These are phyloP conservation scores for Xylariaceae sp. DNA, from an alignment of 2,329 filamentous ascomycete species.

Conservation along the genomic window DNA sequence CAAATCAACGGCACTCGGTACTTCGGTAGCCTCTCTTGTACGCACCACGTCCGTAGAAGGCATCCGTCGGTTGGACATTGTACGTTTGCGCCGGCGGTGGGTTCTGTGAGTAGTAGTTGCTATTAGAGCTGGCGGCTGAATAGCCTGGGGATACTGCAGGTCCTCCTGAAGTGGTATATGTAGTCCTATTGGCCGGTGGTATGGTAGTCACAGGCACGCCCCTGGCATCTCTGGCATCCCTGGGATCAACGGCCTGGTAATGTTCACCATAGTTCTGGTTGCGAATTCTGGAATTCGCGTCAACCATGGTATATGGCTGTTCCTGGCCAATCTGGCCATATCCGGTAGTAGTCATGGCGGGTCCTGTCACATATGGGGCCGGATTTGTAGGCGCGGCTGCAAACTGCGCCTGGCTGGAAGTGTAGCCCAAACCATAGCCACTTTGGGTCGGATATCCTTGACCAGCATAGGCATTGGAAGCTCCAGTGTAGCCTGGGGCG, in stretches of 20 bases:
- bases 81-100: conserved; percentile 24
- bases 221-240: conserved; percentile 19
- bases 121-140: conserved; percentile 15
- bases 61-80: conserved; percentile 42
- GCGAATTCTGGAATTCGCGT: conserved; percentile 17
- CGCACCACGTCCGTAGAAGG: conserved; percentile 54
- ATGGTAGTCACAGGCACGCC: conserved; percentile 24
- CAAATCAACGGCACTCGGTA: too few species aligned
- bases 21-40: conserved; percentile 31
- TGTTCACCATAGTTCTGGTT: too few species aligned
- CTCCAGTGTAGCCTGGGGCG: conserved; percentile 41
- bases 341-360: conserved; percentile 16
- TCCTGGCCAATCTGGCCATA: conserved; percentile 22
- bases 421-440: conserved; percentile 23
- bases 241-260: conserved; percentile 13
- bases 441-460: conserved; percentile 24
- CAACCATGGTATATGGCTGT: conserved; percentile 23
- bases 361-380: too few species aligned
- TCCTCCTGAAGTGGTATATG: conserved; percentile 25
- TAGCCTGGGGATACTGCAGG: conserved; percentile 21
- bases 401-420: conserved; percentile 17
- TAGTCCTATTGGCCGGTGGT: conserved; percentile 20
- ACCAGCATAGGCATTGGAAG: conserved; percentile 28
- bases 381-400: too few species aligned
- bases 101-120: conserved; percentile 26